Evolutionary conservation across 1,284 basidiomycete species (phyloP).

Genomic region (Melanopsichium pennsylvanicum): DNA sequence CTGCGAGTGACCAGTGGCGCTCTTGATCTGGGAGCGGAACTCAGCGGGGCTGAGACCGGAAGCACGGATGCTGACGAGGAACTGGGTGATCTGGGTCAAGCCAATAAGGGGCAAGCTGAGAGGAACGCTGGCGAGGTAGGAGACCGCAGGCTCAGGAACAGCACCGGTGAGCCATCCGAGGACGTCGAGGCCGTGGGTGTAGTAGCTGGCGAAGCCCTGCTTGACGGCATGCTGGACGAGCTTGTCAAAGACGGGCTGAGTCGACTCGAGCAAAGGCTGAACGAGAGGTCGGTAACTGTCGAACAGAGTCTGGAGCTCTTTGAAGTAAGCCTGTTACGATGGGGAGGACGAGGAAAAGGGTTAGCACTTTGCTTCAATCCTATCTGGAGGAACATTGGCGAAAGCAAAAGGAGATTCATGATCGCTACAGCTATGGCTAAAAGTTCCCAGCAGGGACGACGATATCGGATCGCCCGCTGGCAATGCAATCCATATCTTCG

Average conservation of each 20-base stretch:
- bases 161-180: conserved; percentile 82
- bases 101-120: conserved; percentile 94
- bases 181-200: conserved; percentile 82
- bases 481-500: too few species aligned
- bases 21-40: conserved; percentile 78
- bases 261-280: conserved; percentile 73
- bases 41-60: conserved; percentile 80
- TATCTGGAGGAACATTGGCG: too few species aligned
- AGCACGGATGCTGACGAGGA: conserved; percentile 80
- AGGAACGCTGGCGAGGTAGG: conserved; percentile 95
- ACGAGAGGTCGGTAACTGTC: conserved; percentile 90
- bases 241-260: conserved; percentile 68
- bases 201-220: conserved; percentile 74
- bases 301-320: conserved; percentile 89
- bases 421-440: too few species aligned
- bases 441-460: too few species aligned
- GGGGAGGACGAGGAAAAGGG: neutral
- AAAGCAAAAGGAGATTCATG: too few species aligned
- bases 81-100: conserved; percentile 92
- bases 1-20: conserved; percentile 95
- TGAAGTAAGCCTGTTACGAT: conserved; percentile 79
- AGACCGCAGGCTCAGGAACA: conserved; percentile 75
- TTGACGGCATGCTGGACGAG: conserved; percentile 66
- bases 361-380: conserved; percentile 8
- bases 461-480: too few species aligned